phyloP scores from a whole-genome alignment of 2,329 filamentous ascomycete genomes.

The Coniochaeta sp. region DNA sequence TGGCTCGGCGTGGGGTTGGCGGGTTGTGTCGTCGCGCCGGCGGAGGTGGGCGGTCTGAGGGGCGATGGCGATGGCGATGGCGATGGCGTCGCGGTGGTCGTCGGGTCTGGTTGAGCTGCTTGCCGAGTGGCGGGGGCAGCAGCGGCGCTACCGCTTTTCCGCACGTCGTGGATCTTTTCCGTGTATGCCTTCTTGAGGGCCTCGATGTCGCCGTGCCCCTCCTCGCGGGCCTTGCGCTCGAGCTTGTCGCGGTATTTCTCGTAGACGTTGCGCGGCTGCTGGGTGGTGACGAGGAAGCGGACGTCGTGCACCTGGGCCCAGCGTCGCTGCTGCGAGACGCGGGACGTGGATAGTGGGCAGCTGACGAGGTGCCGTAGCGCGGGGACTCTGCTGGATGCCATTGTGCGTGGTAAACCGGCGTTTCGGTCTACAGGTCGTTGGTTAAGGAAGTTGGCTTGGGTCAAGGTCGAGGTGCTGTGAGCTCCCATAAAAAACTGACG shows the following conservation, averaged over 20 bases:
- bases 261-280: constrained; percentile 57
- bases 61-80: constrained; percentile 7
- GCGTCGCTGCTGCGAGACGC: constrained; percentile 55
- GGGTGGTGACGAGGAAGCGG: constrained; percentile 78
- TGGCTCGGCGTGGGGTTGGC: constrained; percentile 22
- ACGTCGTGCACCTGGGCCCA: constrained; percentile 92
- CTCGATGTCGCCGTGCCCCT: constrained; percentile 63
- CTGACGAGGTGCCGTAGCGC: constrained; percentile 38
- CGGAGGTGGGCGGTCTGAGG: constrained; percentile 15
- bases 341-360: constrained; percentile 22
- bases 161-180: constrained; percentile 70
- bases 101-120: constrained; percentile 8
- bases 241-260: constrained; percentile 89
- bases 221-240: constrained; percentile 67
- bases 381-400: constrained; percentile 42
- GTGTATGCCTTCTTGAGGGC: constrained; percentile 76
- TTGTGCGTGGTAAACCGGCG: constrained; percentile 14
- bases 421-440: not conserved
- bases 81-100: constrained; percentile 8
- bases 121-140: constrained; percentile 22
- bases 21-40: constrained; percentile 8
- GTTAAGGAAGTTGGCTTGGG: not conserved
- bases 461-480: not conserved
- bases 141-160: constrained; percentile 54
- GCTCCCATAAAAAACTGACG: not conserved